Conservation (phyloP, 1,284 basidiomycete genomes). For the Austroboletus novae-zelandiae region DNA sequence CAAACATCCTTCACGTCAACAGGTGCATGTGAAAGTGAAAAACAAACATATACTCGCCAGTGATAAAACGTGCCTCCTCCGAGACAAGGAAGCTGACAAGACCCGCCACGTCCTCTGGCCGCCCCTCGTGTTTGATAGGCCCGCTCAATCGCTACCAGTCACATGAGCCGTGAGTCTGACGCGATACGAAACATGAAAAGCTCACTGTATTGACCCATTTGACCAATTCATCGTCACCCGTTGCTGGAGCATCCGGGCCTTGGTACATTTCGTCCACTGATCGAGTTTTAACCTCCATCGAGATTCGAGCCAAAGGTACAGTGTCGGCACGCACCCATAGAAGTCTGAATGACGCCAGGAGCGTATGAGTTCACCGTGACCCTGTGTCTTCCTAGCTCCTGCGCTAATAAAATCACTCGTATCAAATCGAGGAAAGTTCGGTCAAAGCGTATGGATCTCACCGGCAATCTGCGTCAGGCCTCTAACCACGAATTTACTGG, state of each 20-base stretch:
- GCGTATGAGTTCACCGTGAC: too few species aligned
- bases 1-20: not conserved
- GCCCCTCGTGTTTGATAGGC: slow-evolving; percentile 12
- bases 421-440: slow-evolving; percentile 8
- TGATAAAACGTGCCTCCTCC: slow-evolving; percentile 27
- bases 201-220: not conserved
- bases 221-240: not conserved
- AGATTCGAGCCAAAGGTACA: too few species aligned
- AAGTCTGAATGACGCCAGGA: too few species aligned
- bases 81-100: slow-evolving; percentile 28
- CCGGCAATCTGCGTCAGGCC: slow-evolving; percentile 27
- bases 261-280: too few species aligned
- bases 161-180: not conserved
- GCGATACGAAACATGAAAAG: not conserved
- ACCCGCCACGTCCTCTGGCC: slow-evolving; percentile 25
- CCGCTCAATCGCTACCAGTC: not conserved
- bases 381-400: too few species aligned
- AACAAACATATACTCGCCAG: slow-evolving; percentile 7
- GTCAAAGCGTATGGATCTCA: not conserved
- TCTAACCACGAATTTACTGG: slow-evolving; percentile 33
- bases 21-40: not conserved
- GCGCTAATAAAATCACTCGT: slow-evolving; percentile 24
- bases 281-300: too few species aligned
- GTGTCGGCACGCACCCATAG: too few species aligned
- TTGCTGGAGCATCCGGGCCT: not conserved